These are phyloP conservation scores for Naumovozyma dairenensis DNA, from an alignment of 805 yeast genomes.

Conservation along the genomic window DNA sequence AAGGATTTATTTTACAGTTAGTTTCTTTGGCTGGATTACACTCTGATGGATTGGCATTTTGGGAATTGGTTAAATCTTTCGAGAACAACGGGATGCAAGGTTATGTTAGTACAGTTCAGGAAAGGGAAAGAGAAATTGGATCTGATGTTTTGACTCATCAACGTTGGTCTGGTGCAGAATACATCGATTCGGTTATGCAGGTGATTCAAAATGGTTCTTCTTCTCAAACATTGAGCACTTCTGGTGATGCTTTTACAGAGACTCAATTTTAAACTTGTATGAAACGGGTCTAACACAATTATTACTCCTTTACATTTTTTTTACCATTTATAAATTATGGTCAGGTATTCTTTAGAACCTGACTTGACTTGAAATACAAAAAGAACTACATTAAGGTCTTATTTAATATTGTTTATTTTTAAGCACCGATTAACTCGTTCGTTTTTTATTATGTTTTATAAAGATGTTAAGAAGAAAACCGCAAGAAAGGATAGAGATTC, in stretches of 20 bases:
- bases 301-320: too few species aligned
- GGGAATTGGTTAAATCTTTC: slow-evolving; percentile 41
- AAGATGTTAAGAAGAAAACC: too few species aligned
- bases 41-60: slow-evolving; percentile 41
- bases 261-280: slow-evolving; percentile 14
- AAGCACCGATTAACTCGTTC: too few species aligned
- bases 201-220: slow-evolving; percentile 36
- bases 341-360: too few species aligned
- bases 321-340: too few species aligned
- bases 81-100: slow-evolving; percentile 49
- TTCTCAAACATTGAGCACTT: slow-evolving; percentile 32
- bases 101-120: slow-evolving; percentile 44
- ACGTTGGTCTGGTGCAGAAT: slow-evolving; percentile 55
- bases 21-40: slow-evolving; percentile 55
- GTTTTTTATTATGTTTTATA: too few species aligned
- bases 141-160: slow-evolving; percentile 52
- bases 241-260: slow-evolving; percentile 38
- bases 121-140: slow-evolving; percentile 34
- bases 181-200: slow-evolving; percentile 36
- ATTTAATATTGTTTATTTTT: too few species aligned
- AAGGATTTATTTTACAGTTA: slow-evolving; percentile 49
- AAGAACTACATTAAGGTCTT: too few species aligned
- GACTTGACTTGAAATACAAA: too few species aligned
- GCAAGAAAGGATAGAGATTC: too few species aligned
- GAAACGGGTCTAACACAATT: too few species aligned